A percentile compares a stretch with the other conserved stretches of the same genome.
Conservation (phyloP, 1,284 basidiomycete genomes). For the Pseudozyma flocculosa region DNA sequence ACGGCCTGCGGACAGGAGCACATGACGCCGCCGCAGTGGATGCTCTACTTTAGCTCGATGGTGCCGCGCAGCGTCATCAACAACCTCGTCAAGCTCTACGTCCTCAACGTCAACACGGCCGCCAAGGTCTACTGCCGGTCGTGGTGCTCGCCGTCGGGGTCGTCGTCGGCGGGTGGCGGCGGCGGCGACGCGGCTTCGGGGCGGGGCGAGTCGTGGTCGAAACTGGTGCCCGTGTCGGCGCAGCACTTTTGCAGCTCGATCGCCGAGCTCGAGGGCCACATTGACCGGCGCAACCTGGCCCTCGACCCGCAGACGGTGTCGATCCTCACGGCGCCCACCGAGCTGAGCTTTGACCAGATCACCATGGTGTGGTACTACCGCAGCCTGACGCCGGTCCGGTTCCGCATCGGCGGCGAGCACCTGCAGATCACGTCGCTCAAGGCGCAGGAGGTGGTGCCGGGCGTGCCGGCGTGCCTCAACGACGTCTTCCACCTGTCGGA, state of each 20-base stretch:
- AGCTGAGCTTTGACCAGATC: constrained; percentile 40
- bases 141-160: constrained; percentile 6
- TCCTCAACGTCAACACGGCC: constrained; percentile 47
- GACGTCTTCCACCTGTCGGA: constrained; percentile 53
- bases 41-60: constrained; percentile 44
- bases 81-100: constrained; percentile 42
- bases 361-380: constrained; percentile 55
- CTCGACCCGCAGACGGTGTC: constrained; percentile 34
- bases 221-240: constrained; percentile 23
- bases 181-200: background rate
- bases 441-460: constrained; percentile 36
- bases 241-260: constrained; percentile 29
- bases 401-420: constrained; percentile 45
- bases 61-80: constrained; percentile 32
- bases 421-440: constrained; percentile 52
- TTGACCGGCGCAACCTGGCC: constrained; percentile 45
- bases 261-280: constrained; percentile 37
- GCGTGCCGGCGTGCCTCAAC: constrained; percentile 29
- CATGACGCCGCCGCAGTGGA: constrained; percentile 44
- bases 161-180: background rate
- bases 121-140: constrained; percentile 18
- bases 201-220: constrained; percentile 21
- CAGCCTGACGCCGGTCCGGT: constrained; percentile 43
- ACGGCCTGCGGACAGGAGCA: constrained; percentile 38
- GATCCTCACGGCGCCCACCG: constrained; percentile 28